Conservation (phyloP, 2,329 filamentous ascomycete genomes). For the Nectriaceae sp. region DNA sequence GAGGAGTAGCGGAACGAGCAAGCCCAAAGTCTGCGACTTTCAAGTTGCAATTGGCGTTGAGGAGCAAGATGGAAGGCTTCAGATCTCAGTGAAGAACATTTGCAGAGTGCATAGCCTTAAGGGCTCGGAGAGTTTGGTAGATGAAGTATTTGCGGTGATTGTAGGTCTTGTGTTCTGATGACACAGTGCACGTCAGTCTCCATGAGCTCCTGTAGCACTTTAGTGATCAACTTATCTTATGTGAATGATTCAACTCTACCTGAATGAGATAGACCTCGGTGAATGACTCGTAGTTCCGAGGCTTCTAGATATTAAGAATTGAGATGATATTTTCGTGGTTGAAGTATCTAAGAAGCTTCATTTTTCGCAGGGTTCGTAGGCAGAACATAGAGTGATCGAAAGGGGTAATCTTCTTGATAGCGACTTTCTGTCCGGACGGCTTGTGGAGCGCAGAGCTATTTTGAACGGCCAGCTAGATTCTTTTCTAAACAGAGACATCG, state of each 20-base stretch:
- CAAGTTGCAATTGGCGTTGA: slow-evolving; percentile 98
- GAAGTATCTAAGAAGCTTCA: slow-evolving; percentile 98
- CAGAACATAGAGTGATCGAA: slow-evolving; percentile 99
- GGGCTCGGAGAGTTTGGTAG: slow-evolving; percentile 94
- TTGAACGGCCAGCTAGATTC: too few species aligned
- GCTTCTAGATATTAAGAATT: slow-evolving; percentile 98
- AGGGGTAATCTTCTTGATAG: slow-evolving; percentile 99
- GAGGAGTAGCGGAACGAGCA: slow-evolving; percentile 90
- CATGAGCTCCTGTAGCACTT: slow-evolving; percentile 78
- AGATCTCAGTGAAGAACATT: slow-evolving; percentile 97
- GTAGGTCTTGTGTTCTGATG: slow-evolving; percentile 97
- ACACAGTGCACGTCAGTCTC: slow-evolving; percentile 99
- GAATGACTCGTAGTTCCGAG: slow-evolving; percentile 92
- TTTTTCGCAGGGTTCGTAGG: slow-evolving; percentile 91
- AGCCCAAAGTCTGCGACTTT: slow-evolving; percentile 99
- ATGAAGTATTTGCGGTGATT: slow-evolving; percentile 99
- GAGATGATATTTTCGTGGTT: slow-evolving; percentile 99
- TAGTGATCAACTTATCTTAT: slow-evolving; percentile 10
- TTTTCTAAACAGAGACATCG: too few species aligned
- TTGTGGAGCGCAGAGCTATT: slow-evolving; percentile 97
- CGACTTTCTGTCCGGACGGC: slow-evolving; percentile 96
- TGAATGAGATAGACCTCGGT: slow-evolving; percentile 98
- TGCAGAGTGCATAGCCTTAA: slow-evolving; percentile 99
- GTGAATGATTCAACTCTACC: slow-evolving; percentile 52
- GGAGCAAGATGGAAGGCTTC: slow-evolving; percentile 93